Evolutionary conservation across 441 rosid species (phyloP).

Genomic region (Adansonia grandidieri): DNA sequence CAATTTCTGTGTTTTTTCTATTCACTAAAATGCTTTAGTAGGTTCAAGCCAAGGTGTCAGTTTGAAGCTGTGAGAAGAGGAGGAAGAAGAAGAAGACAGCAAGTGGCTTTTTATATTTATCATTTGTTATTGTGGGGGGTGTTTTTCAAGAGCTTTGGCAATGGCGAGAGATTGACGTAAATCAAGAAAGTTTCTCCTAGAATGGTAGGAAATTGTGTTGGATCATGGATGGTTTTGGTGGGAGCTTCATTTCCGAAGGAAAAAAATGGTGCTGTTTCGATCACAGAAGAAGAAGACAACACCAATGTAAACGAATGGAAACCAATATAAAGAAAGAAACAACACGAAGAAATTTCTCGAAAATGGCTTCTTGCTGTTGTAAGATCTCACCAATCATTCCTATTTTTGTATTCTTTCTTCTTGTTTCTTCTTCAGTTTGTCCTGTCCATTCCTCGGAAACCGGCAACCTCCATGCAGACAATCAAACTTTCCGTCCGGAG

Average conservation of each 20-base stretch:
- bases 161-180: background rate
- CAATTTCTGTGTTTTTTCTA: background rate
- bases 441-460: constrained; percentile 49
- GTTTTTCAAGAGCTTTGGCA: background rate
- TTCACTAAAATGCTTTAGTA: no score
- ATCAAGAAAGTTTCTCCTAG: no score
- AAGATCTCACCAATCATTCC: constrained; percentile 40
- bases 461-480: constrained; percentile 32
- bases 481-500: constrained; percentile 73
- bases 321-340: background rate
- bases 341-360: constrained; percentile 21
- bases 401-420: constrained; percentile 49
- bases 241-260: no score
- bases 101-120: background rate
- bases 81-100: background rate
- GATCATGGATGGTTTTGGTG: no score
- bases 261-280: constrained; percentile 2
- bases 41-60: no score
- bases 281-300: background rate
- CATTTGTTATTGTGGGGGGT: no score
- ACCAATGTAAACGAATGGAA: background rate
- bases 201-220: no score
- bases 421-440: constrained; percentile 51
- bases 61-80: no score
- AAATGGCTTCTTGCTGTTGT: constrained; percentile 46